Evolutionary conservation across 257 asterid species (phyloP).

Genomic region (Solanum corneliomulleri): DNA sequence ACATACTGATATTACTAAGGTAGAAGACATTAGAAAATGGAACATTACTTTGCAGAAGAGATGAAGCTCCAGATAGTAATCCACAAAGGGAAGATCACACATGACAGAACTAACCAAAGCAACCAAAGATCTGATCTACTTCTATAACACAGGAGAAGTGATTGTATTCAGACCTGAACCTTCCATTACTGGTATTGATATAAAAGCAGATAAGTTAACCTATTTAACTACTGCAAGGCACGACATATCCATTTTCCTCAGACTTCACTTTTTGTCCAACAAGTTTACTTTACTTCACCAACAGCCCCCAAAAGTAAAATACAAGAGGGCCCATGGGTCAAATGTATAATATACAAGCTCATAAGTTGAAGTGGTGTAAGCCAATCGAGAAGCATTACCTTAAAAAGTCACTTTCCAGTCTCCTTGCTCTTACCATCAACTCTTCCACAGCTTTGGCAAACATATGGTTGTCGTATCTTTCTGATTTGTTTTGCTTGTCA

Average conservation of each 20-base stretch:
- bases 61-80: background rate
- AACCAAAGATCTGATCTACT: background rate
- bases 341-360: background rate
- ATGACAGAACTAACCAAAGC: background rate
- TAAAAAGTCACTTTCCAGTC: slow-evolving; percentile 37
- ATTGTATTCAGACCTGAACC: background rate
- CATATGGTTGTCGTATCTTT: slow-evolving; percentile 15
- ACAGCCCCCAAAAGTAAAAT: background rate
- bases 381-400: slow-evolving; percentile 26
- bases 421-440: slow-evolving; percentile 30
- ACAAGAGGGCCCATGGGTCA: background rate
- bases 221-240: background rate
- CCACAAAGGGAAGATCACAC: background rate
- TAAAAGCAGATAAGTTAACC: background rate
- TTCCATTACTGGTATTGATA: background rate
- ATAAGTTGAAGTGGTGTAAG: background rate
- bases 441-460: slow-evolving; percentile 30
- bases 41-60: background rate
- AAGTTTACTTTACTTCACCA: background rate
- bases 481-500: slow-evolving; percentile 28
- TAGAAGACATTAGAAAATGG: background rate
- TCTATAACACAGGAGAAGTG: background rate
- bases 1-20: background rate
- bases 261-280: background rate
- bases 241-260: background rate